Base-by-base conservation (phyloP, 345 rosid genomes). In the Abelmoschus esculentus region DNA sequence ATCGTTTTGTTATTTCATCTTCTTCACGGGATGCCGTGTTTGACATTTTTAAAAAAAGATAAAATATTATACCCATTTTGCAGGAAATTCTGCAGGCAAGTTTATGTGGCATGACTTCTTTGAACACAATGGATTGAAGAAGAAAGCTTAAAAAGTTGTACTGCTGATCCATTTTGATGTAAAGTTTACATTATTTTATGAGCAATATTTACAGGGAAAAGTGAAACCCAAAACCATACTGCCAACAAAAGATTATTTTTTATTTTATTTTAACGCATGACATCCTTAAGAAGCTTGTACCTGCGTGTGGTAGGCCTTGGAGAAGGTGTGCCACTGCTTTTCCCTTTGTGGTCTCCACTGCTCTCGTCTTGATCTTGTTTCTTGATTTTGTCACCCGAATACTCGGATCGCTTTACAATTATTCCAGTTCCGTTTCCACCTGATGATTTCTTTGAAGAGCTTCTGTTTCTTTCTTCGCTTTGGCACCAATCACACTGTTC, bases 271-370 rank as follows among this genome's bases (percentile, higher is more conserved):
- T 49, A 93, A 76, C 96, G 89, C 97, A 93, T 89, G 65, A 93
- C 99, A 77, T 93, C 99, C 86, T 93, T 93, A 76, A 93, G 99
- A 72, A 93, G 97, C 97, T 93, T 93, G 88, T 93, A 93, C 96
- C 97, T 89, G 70, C 99, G 90, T 15, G 99, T 87, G 1, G 95
- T 76, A 0, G 93, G 70, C 75, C 91, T 74, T 1, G 97, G 96
- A 62, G 97, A 91, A 26, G 96, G 96, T 12, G 76, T 77, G 0
- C 93, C 83, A 18, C 64, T 53, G 66, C 50, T 78, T 77, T 79
- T 92, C 57, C 85, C 85, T 76, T 86, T 89, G 31, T 61, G 66
- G 2, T 63, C 52, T 4, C 81, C 89, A 44, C 73, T 76, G 65
- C 68, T 55, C 26, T 82, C 91, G 55, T 80, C 83, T 2, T 70